A percentile compares a stretch with the other conserved stretches of the same genome.
Evolutionary conservation across 176 grass and related monocot genomes (phyloP).

Genomic region (Dendrocalamus sinicus): DNA sequence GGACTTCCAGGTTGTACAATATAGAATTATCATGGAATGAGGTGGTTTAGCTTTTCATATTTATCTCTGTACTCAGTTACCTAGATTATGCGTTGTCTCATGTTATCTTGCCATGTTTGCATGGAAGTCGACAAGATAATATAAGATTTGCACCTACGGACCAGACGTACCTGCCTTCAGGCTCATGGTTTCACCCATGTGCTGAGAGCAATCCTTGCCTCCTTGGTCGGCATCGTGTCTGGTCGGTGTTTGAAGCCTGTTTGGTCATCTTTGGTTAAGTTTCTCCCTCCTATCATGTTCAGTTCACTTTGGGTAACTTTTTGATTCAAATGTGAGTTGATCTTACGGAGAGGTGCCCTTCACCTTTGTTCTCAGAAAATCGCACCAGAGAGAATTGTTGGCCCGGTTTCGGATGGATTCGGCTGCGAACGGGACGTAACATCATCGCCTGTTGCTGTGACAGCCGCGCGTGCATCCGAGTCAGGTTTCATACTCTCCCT

Average conservation of each 20-base stretch:
- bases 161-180: background rate
- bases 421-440: constrained; percentile 4
- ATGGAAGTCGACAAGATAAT: background rate
- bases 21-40: constrained; percentile 13
- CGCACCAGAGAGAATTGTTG: background rate
- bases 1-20: background rate
- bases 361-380: background rate
- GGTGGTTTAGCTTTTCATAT: background rate
- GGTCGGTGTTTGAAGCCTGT: constrained; percentile 29
- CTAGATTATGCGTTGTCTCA: background rate
- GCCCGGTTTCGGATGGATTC: background rate
- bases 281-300: background rate
- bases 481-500: constrained; percentile 15
- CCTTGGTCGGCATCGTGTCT: constrained; percentile 25
- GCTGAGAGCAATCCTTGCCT: background rate
- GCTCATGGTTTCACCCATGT: constrained; percentile 12
- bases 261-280: constrained; percentile 17
- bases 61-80: background rate
- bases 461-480: background rate
- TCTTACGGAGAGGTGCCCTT: background rate
- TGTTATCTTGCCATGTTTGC: constrained; percentile 28
- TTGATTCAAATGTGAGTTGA: background rate
- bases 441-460: constrained; percentile 8
- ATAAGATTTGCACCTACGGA: background rate
- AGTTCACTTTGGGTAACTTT: background rate